Conservation (phyloP, 495 filamentous ascomycete species). For the Pyronema domesticum region DNA sequence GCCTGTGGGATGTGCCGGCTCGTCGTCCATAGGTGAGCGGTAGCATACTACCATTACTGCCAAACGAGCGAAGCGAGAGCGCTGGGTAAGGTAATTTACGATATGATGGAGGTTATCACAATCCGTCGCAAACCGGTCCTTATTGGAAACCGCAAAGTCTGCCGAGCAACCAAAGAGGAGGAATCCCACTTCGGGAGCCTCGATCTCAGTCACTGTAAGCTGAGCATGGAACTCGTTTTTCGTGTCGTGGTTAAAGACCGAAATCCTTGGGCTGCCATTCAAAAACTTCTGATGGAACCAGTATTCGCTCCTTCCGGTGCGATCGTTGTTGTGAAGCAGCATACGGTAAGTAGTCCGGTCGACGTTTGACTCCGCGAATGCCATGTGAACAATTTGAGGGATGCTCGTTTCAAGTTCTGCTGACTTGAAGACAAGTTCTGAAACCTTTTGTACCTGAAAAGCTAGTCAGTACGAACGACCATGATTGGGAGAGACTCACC, state of each 20-base stretch:
- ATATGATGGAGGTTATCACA: constrained; percentile 15
- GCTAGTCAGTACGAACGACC: neutral
- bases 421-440: neutral
- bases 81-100: constrained; percentile 10
- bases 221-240: constrained; percentile 12
- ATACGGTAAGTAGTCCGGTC: constrained; percentile 14
- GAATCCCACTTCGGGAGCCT: constrained; percentile 17
- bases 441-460: neutral
- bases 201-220: constrained; percentile 6
- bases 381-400: neutral
- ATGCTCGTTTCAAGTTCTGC: neutral
- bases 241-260: constrained; percentile 12
- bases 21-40: constrained; percentile 17
- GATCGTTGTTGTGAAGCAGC: constrained; percentile 16
- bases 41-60: constrained; percentile 22
- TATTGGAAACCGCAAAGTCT: constrained; percentile 16
- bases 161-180: constrained; percentile 22
- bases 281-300: constrained; percentile 23
- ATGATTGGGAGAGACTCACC: neutral
- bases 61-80: constrained; percentile 14
- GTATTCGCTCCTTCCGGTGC: constrained; percentile 7
- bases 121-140: constrained; percentile 19
- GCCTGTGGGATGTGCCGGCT: constrained; percentile 19
- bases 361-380: neutral
- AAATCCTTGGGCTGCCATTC: constrained; percentile 9